phyloP scores from a whole-genome alignment of 2,329 filamentous ascomycete species.

The Camptophora hylomeconis region DNA sequence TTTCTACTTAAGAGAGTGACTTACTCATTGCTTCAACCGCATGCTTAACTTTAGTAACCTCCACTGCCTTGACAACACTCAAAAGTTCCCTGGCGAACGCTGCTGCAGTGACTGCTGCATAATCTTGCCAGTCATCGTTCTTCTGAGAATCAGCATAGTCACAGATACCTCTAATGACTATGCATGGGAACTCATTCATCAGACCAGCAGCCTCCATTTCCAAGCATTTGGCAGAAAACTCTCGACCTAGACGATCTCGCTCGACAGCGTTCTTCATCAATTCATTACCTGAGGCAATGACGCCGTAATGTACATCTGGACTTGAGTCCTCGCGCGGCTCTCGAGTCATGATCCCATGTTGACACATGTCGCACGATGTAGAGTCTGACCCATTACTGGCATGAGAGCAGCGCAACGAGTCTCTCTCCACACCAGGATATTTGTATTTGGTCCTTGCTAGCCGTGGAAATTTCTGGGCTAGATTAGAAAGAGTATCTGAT shows the following conservation, averaged over 20 bases:
- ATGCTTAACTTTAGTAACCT: too few species aligned
- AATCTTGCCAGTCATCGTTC: slow-evolving; percentile 11
- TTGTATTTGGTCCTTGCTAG: neutral
- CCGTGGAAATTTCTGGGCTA: neutral
- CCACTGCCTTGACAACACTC: too few species aligned
- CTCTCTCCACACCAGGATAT: neutral
- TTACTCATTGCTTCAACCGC: slow-evolving; percentile 1
- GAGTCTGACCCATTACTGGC: too few species aligned
- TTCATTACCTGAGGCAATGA: slow-evolving; percentile 19
- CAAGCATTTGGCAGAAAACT: slow-evolving; percentile 7
- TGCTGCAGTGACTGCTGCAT: slow-evolving; percentile 10
- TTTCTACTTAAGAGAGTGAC: slow-evolving; percentile 1
- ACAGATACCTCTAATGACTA: slow-evolving; percentile 15
- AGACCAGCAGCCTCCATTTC: slow-evolving; percentile 10
- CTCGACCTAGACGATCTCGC: slow-evolving; percentile 6
- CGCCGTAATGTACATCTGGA: slow-evolving; percentile 18
- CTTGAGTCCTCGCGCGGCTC: neutral
- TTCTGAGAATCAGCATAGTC: slow-evolving; percentile 17
- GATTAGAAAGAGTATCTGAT: neutral
- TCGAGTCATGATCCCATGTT: neutral
- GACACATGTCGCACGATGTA: too few species aligned
- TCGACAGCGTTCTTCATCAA: slow-evolving; percentile 15
- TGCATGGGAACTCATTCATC: slow-evolving; percentile 9
- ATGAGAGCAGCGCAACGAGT: neutral
- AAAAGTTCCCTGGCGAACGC: too few species aligned